Evolutionary conservation across 2,329 filamentous ascomycete genomes (phyloP), one percentile per base, ranked within the genome.

Genomic region (Triangularia verruculosa): DNA sequence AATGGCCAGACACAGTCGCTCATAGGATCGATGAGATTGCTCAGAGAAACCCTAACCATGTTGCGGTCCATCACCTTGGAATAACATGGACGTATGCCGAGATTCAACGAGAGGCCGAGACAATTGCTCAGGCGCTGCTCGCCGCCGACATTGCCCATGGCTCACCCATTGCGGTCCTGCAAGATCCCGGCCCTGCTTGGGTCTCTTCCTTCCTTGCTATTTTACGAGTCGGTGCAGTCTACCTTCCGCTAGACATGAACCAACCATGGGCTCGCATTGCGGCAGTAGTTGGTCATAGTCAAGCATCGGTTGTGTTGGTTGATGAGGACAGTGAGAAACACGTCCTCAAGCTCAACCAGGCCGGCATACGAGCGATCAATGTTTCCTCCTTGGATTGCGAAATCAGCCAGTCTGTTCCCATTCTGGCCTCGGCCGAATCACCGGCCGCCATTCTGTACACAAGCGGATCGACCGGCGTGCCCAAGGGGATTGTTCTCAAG

Each of bases 401-500:
- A 12, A 15, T 11, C 54, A n/a, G n/a, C 3, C 30, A 12, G 17
- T 6, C 15, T 39, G 55, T 22, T 11, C n/a, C 28, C n/a, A 39
- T 8, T 6, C 8, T 27, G 11, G 28, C 55, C 1, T 39, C 25
- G 1, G 13, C 54, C 4, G 51, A 55, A 6, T 13, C 13, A 13
- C 25, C 62, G 13, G 66, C 65, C 47, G 39, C 27, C 24, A 89
- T 92, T 65, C 91, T 93, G 51, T 92, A 92, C 70, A 93, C 90
- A 0, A 89, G 86, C 64, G 84, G 89, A 8, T 91, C 89, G 0
- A 92, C 89, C 0, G 89, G 89, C 0, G 75, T 85, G 0, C 90
- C 90, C 0, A 93, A 93, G 75, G 90, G 89, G 1, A 88, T 92
- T 6, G 69, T 76, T 2, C 22, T 72, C 5, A 64, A 24, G 27